phyloP scores from a whole-genome alignment of 176 grass and related monocot species.

The Neostapfia colusana region DNA sequence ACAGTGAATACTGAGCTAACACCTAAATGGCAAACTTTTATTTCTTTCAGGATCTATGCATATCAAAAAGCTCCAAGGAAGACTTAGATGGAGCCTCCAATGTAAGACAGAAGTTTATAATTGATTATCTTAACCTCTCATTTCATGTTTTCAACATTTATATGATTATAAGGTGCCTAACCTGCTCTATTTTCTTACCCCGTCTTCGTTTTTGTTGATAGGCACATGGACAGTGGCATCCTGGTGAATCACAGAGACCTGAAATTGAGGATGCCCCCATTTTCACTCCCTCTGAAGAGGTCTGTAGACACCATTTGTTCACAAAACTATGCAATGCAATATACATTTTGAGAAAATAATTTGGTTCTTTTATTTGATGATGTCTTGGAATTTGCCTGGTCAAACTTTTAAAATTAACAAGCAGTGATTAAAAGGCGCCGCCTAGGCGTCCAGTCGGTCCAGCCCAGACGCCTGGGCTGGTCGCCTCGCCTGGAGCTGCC shows the following conservation, averaged over 20 bases:
- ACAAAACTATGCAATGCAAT: slow-evolving; percentile 16
- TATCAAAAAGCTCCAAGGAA: slow-evolving; percentile 16
- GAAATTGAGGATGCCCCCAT: slow-evolving; percentile 77
- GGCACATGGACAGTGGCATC: slow-evolving; percentile 50
- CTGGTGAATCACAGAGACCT: slow-evolving; percentile 62
- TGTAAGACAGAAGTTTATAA: slow-evolving; percentile 27
- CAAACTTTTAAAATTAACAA: neutral
- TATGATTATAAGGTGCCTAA: slow-evolving; percentile 20
- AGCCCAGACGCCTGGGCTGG: too few relatives aligned
- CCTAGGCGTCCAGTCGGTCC: too few relatives aligned
- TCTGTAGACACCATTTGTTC: slow-evolving; percentile 36
- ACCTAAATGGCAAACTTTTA: neutral
- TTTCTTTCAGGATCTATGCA: slow-evolving; percentile 25
- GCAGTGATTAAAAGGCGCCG: too few relatives aligned
- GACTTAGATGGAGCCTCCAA: slow-evolving; percentile 26
- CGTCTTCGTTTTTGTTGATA: slow-evolving; percentile 24
- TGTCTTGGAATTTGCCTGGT: neutral
- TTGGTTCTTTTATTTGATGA: neutral
- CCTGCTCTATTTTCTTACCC: neutral
- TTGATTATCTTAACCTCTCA: slow-evolving; percentile 17
- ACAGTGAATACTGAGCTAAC: neutral
- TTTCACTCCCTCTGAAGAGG: slow-evolving; percentile 91
- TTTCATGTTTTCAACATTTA: neutral
- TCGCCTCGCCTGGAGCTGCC: too few relatives aligned
- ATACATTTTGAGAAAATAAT: neutral